Evolutionary conservation across 2,329 filamentous ascomycete genomes (phyloP), one percentile per base, ranked within the genome.

Genomic region (Ophiostoma ips): DNA sequence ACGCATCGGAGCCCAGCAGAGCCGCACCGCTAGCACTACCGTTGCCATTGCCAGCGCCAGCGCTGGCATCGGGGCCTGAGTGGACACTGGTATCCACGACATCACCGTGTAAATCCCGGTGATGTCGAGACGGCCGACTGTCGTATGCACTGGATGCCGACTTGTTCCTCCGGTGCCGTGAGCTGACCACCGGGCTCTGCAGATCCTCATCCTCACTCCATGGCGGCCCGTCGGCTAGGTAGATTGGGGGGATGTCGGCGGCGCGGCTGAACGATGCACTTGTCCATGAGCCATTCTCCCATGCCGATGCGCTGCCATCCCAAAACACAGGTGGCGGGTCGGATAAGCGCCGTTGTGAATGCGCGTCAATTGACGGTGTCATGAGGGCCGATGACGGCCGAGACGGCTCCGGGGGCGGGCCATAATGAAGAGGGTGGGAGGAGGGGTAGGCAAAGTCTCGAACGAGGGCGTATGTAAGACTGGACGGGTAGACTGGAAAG

Each of bases 161-260:
- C 64, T 86, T 94, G 67, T 89, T 83, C 66, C 92, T 94, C 61
- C 84, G 83, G 64, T 94, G 88, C 52, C 85, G 76, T 36, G 84
- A 84, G 56, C 84, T 87, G 13, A 89, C 87, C 16, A 95, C 86
- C 0, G 89, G 89, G 62, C 88, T 94, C 61, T 92, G 87, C 40
- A 95, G 73, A 64, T 96, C 92, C 59, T 96, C 88, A 60, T 96
- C 89, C 67, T 95, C 89, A 64, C 87, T 94, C 69, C 88, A 96
- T 2, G 89, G 90, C 19, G 89, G 89, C 0, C 89, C 89, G 61
- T 92, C 87, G 4, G 79, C 85, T 59, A 92, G 90, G 46, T 87
- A 79, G 62, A 92, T 88, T 18, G 85, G 84, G 10, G 87, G 83
- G 15, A 94, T 72, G 60, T 89, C 84, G 57, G 85, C 76, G 21